phyloP scores from a whole-genome alignment of 2,329 filamentous ascomycete genomes.

The Pezicula radicicola region DNA sequence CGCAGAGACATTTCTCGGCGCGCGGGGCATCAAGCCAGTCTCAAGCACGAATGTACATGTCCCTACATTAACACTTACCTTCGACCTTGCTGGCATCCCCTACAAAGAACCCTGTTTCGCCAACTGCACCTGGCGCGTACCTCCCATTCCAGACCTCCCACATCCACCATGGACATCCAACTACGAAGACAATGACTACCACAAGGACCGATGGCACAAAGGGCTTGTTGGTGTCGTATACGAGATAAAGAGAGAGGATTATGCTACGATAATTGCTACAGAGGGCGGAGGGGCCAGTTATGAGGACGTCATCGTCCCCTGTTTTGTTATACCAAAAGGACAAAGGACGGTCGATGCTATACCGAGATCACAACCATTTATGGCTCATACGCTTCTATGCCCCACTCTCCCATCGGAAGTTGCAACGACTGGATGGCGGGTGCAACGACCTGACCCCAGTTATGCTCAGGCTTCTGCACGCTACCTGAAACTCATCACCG shows the following conservation, averaged over 20 bases:
- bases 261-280: slow-evolving; percentile 80
- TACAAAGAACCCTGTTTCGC: slow-evolving; percentile 92
- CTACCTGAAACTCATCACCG: slow-evolving; percentile 76
- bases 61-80: slow-evolving; percentile 73
- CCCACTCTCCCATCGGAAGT: slow-evolving; percentile 36
- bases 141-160: slow-evolving; percentile 23
- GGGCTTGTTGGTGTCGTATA: slow-evolving; percentile 92
- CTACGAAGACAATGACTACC: slow-evolving; percentile 32
- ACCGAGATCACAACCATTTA: slow-evolving; percentile 64
- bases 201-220: slow-evolving; percentile 68
- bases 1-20: slow-evolving; percentile 74
- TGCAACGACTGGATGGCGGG: not conserved
- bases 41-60: slow-evolving; percentile 80
- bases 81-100: slow-evolving; percentile 81
- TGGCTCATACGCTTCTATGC: slow-evolving; percentile 81
- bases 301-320: slow-evolving; percentile 76
- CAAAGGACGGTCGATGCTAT: slow-evolving; percentile 58
- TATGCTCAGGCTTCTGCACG: slow-evolving; percentile 82
- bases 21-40: slow-evolving; percentile 75
- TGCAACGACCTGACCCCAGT: slow-evolving; percentile 57
- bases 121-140: slow-evolving; percentile 62
- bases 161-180: slow-evolving; percentile 19
- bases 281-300: slow-evolving; percentile 89
- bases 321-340: slow-evolving; percentile 61
- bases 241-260: slow-evolving; percentile 83